A percentile compares a stretch with the other conserved stretches of the same genome.
Evolutionary conservation across 306 rosid genomes (phyloP).

Genomic region (Cucurbita argyrosperma): DNA sequence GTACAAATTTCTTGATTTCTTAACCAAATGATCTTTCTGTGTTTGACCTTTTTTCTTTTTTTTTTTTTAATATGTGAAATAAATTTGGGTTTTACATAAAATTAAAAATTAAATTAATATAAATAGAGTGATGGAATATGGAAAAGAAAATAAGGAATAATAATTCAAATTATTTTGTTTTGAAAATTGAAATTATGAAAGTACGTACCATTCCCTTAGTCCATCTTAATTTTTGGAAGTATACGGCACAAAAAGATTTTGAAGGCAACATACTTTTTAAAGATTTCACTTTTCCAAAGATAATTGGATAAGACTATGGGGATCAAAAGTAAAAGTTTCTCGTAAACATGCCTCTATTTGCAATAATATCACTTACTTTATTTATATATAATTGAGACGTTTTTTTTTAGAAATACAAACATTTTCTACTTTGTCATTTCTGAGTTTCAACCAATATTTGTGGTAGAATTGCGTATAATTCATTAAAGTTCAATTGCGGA

Average conservation of each 20-base stretch:
- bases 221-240: neutral
- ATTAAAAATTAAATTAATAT: no score
- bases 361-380: neutral
- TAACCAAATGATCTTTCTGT: neutral
- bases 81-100: neutral
- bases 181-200: neutral
- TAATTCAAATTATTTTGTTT: no score
- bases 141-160: no score
- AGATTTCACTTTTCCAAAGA: neutral
- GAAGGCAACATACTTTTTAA: neutral
- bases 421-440: no score
- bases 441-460: no score
- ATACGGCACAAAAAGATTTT: conserved; percentile 1
- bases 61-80: neutral
- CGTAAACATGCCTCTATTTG: neutral
- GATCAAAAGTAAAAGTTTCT: neutral
- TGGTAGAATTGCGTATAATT: no score
- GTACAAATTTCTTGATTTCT: neutral
- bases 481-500: no score
- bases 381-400: no score
- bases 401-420: no score
- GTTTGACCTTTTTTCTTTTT: neutral
- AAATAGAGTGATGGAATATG: no score
- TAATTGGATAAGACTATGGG: neutral
- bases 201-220: neutral